These are phyloP conservation scores for Ceratobasidium sp. DNA, from an alignment of 1,284 basidiomycete species.

Conservation along the genomic window DNA sequence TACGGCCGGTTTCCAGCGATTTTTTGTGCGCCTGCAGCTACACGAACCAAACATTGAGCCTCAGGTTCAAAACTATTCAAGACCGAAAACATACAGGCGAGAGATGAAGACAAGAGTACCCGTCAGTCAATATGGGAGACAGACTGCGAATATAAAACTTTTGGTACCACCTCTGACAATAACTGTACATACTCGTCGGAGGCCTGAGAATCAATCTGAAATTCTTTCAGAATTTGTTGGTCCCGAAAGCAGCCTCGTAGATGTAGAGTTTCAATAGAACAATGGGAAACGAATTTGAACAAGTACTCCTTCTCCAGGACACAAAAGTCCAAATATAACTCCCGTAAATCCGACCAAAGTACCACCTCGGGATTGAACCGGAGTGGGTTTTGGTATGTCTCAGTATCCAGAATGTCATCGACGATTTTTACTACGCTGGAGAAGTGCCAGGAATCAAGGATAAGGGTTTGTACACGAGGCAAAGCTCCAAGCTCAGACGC, in stretches of 20 bases:
- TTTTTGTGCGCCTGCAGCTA: too few relatives aligned
- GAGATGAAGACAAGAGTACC: too few relatives aligned
- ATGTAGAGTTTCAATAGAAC: background rate
- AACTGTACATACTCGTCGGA: background rate
- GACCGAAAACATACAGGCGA: too few relatives aligned
- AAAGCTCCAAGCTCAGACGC: background rate
- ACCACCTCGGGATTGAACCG: background rate
- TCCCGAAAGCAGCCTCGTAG: background rate
- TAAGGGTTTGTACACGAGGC: background rate
- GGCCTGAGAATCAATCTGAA: background rate
- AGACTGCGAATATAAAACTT: background rate
- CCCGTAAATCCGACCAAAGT: conserved; percentile 1
- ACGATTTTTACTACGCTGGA: background rate
- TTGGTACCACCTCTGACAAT: background rate
- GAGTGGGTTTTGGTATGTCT: background rate
- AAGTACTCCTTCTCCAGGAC: background rate
- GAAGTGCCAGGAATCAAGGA: background rate
- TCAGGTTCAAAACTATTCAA: too few relatives aligned
- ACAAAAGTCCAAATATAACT: background rate
- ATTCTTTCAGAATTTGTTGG: background rate
- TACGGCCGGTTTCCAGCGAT: too few relatives aligned
- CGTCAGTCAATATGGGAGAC: too few relatives aligned
- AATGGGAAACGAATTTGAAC: background rate
- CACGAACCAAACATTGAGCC: too few relatives aligned
- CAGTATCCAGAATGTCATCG: background rate